These are phyloP conservation scores for Lithohypha guttulata DNA, from an alignment of 2,329 filamentous ascomycete genomes.

Conservation along the genomic window DNA sequence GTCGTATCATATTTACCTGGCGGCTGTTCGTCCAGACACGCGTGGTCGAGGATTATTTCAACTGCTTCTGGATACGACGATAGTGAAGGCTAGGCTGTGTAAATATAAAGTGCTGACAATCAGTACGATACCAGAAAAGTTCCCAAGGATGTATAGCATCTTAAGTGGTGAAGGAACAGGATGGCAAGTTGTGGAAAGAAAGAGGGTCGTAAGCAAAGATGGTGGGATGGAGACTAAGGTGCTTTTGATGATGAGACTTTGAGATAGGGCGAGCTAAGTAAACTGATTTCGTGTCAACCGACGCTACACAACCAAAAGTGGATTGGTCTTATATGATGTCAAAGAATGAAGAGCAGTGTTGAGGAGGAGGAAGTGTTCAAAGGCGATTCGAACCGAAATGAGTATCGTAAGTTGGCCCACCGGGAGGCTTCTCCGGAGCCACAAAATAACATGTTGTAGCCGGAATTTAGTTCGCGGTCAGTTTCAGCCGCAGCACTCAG, in stretches of 20 bases:
- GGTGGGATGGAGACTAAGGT: not conserved
- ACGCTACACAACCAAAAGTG: too few relatives aligned
- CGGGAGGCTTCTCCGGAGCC: too few relatives aligned
- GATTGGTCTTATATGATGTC: too few relatives aligned
- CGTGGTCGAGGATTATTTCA: not conserved
- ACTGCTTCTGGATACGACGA: not conserved
- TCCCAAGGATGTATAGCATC: constrained; percentile 1
- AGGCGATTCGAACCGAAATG: too few relatives aligned
- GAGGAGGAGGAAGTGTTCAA: too few relatives aligned
- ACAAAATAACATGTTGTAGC: too few relatives aligned
- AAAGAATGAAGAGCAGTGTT: too few relatives aligned
- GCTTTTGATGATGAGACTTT: not conserved
- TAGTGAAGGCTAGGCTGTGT: not conserved
- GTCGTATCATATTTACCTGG: constrained; percentile 1
- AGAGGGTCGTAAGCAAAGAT: not conserved
- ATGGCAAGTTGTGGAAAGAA: not conserved
- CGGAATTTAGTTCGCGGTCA: too few relatives aligned
- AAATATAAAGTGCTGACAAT: not conserved
- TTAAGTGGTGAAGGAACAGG: not conserved
- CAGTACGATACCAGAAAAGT: not conserved
- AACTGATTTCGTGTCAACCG: too few relatives aligned
- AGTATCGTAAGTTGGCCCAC: too few relatives aligned
- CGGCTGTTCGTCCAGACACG: not conserved
- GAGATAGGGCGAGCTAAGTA: too few relatives aligned
- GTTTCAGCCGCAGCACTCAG: too few relatives aligned